These are phyloP conservation scores for Cyclotella baltica DNA, from an alignment of 108 stramenopile species.

Conservation along the genomic window DNA sequence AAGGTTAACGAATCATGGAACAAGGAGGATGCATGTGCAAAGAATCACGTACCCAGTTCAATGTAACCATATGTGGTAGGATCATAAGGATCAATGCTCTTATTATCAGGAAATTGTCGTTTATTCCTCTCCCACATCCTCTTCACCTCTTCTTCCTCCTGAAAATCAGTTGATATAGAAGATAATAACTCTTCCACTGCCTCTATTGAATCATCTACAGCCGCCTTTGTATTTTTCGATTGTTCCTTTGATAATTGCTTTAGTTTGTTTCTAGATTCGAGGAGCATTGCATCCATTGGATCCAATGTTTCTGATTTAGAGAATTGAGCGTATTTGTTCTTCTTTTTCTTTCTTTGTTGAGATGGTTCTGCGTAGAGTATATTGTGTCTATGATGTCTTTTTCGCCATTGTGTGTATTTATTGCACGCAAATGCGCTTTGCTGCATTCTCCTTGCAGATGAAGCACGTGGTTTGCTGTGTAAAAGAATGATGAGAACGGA, in stretches of 20 bases:
- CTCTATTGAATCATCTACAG: neutral
- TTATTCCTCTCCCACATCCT: neutral
- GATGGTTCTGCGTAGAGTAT: neutral
- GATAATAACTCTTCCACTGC: slow-evolving; percentile 9
- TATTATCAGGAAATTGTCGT: slow-evolving; percentile 73
- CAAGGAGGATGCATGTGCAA: too few species aligned
- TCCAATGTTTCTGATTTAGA: slow-evolving; percentile 20
- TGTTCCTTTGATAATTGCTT: neutral
- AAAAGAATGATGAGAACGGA: too few species aligned
- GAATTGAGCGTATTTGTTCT: slow-evolving; percentile 31
- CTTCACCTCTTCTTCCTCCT: neutral
- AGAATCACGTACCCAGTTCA: slow-evolving; percentile 56
- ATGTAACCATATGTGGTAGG: slow-evolving; percentile 87
- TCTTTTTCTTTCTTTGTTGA: slow-evolving; percentile 7
- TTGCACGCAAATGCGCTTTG: too few species aligned
- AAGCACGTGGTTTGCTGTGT: too few species aligned
- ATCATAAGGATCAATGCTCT: slow-evolving; percentile 85
- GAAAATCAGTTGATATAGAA: neutral
- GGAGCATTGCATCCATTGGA: slow-evolving; percentile 11
- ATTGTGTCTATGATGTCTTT: too few species aligned
- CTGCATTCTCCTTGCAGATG: too few species aligned
- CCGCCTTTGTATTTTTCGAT: neutral
- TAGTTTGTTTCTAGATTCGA: slow-evolving; percentile 13
- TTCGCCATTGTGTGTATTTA: too few species aligned
- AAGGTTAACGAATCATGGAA: too few species aligned